These are phyloP conservation scores for Erodium chrysanthum DNA, from an alignment of 441 rosid genomes.

Conservation along the genomic window DNA sequence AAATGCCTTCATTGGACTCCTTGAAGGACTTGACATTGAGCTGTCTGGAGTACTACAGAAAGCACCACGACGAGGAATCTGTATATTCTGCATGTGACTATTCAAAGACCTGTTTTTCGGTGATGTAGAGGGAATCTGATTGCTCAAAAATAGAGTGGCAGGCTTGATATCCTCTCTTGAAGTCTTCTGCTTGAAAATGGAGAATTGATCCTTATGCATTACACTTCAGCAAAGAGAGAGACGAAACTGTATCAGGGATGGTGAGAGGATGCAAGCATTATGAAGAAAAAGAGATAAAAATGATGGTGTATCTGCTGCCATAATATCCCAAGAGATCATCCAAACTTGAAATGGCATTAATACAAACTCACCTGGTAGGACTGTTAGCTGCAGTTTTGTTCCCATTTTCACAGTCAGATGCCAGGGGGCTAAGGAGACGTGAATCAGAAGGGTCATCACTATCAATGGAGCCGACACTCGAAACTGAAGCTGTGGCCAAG, in stretches of 20 bases:
- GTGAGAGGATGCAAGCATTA: neutral
- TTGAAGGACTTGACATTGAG: constrained; percentile 92
- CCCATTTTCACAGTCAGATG: constrained; percentile 56
- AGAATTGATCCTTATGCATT: constrained; percentile 44
- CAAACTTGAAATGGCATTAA: constrained; percentile 11
- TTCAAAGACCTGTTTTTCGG: constrained; percentile 46
- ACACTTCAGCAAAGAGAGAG: constrained; percentile 26
- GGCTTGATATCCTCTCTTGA: constrained; percentile 54
- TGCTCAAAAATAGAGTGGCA: constrained; percentile 31
- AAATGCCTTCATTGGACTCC: constrained; percentile 79
- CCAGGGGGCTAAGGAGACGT: constrained; percentile 45
- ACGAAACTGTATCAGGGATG: constrained; percentile 11
- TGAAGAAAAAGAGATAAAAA: too few relatives aligned
- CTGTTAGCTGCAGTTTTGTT: constrained; percentile 37
- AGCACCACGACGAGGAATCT: constrained; percentile 49
- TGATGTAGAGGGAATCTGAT: constrained; percentile 42
- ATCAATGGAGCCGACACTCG: constrained; percentile 42
- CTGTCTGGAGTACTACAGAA: constrained; percentile 81
- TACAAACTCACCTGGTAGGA: constrained; percentile 43
- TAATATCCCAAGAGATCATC: constrained; percentile 9
- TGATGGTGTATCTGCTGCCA: neutral
- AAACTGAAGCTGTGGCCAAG: constrained; percentile 44
- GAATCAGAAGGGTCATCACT: constrained; percentile 56
- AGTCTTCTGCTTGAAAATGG: constrained; percentile 29
- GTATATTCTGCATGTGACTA: constrained; percentile 52